phyloP scores from a whole-genome alignment of 2,329 filamentous ascomycete genomes.

The Aspergillus uvarum region DNA sequence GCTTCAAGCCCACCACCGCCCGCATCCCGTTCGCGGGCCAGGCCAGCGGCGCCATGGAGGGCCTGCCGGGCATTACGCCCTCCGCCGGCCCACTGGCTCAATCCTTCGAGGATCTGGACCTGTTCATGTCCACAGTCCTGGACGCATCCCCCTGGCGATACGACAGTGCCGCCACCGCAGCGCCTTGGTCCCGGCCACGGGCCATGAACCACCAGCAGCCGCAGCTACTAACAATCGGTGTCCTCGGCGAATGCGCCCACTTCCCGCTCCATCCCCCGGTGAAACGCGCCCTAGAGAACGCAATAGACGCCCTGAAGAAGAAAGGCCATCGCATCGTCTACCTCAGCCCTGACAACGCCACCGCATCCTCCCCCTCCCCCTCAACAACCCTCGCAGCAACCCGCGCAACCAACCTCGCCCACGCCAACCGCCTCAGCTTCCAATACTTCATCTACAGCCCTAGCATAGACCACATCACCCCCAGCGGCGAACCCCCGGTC shows the following conservation, averaged over 20 bases:
- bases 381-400: background rate
- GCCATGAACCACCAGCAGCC: slow-evolving; percentile 11
- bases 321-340: slow-evolving; percentile 50
- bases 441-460: slow-evolving; percentile 41
- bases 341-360: slow-evolving; percentile 33
- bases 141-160: slow-evolving; percentile 46
- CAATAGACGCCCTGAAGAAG: slow-evolving; percentile 38
- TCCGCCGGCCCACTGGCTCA: slow-evolving; percentile 17
- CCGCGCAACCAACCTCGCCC: slow-evolving; percentile 26
- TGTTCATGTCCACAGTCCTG: slow-evolving; percentile 43
- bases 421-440: slow-evolving; percentile 37
- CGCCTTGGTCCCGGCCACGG: slow-evolving; percentile 45
- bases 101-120: slow-evolving; percentile 19
- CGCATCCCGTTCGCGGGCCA: slow-evolving; percentile 30
- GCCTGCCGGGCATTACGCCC: slow-evolving; percentile 12
- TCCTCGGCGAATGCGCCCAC: slow-evolving; percentile 49
- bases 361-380: background rate
- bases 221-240: slow-evolving; percentile 47
- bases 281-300: slow-evolving; percentile 45
- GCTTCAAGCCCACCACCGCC: slow-evolving; percentile 32
- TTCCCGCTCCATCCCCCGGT: slow-evolving; percentile 55
- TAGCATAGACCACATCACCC: slow-evolving; percentile 31
- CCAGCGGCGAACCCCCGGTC: slow-evolving; percentile 48
- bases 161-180: slow-evolving; percentile 44
- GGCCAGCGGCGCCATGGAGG: slow-evolving; percentile 5